A percentile compares a stretch with the other conserved stretches of the same genome.
phyloP scores from a whole-genome alignment of 2,329 filamentous ascomycete species.

The Fusarium fujikuroi region DNA sequence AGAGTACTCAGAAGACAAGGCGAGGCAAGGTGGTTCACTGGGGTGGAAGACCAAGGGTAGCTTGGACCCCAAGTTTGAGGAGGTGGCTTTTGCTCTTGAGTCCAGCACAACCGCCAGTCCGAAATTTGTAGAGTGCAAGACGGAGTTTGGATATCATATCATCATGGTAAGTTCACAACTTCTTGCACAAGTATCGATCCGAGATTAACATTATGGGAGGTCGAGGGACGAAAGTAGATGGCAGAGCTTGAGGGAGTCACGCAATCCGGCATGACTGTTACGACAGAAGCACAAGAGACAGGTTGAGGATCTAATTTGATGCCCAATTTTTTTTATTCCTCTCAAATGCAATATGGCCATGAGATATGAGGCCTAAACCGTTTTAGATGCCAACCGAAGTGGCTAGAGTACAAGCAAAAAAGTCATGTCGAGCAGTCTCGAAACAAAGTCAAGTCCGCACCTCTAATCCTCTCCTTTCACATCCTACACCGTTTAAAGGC shows the following conservation, averaged over 20 bases:
- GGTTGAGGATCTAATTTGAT: constrained; percentile 40
- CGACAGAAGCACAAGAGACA: background rate
- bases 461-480: constrained; percentile 55
- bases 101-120: constrained; percentile 72
- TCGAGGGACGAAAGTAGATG: constrained; percentile 56
- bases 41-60: constrained; percentile 79
- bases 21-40: constrained; percentile 73
- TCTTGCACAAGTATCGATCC: background rate
- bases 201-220: constrained; percentile 41
- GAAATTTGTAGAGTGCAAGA: constrained; percentile 77
- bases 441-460: constrained; percentile 48
- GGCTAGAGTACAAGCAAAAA: constrained; percentile 59
- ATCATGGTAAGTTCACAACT: constrained; percentile 70
- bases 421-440: constrained; percentile 50
- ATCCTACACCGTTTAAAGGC: constrained; percentile 47
- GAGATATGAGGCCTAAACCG: constrained; percentile 49
- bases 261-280: background rate
- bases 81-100: constrained; percentile 76
- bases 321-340: constrained; percentile 55
- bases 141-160: constrained; percentile 80
- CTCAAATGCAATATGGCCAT: constrained; percentile 50
- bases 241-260: background rate
- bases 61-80: constrained; percentile 76
- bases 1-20: constrained; percentile 81
- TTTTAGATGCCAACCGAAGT: constrained; percentile 60